Percentiles rank a stretch among this genome's conserved stretches.
phyloP scores from a whole-genome alignment of 73 alveolate genomes.

The Tetrahymena thermophila region DNA sequence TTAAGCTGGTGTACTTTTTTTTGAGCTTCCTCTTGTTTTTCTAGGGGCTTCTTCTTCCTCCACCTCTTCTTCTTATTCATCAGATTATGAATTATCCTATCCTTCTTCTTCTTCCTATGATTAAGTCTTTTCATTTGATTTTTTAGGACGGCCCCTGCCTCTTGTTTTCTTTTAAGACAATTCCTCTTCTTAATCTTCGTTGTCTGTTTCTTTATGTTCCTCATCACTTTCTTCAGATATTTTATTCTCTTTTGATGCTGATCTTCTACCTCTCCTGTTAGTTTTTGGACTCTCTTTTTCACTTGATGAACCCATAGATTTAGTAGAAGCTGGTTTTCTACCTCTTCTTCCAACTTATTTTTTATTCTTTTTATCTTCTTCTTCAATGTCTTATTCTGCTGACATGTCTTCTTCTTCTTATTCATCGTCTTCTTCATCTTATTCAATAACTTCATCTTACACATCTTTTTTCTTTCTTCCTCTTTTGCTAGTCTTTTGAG shows the following conservation, averaged over 20 bases:
- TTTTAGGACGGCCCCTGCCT: background rate
- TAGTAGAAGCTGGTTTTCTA: background rate
- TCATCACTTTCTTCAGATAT: background rate
- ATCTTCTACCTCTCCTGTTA: background rate
- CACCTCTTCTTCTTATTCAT: background rate
- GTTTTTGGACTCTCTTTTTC: background rate
- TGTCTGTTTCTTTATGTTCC: background rate
- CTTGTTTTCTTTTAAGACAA: background rate
- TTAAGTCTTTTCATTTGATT: background rate
- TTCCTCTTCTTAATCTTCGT: background rate
- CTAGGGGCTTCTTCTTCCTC: background rate
- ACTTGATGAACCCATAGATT: background rate
- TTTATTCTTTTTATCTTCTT: background rate
- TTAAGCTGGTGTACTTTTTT: background rate
- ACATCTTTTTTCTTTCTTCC: background rate
- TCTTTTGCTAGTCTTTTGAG: background rate
- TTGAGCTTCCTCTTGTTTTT: background rate
- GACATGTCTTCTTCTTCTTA: background rate
- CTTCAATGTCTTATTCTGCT: background rate
- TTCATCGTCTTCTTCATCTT: background rate
- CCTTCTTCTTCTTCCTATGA: background rate
- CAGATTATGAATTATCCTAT: background rate
- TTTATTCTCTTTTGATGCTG: background rate
- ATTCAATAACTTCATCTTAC: background rate
- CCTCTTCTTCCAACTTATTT: background rate